These are phyloP conservation scores for Grammothele lineata DNA, from an alignment of 768 basidiomycete genomes.

Conservation along the genomic window DNA sequence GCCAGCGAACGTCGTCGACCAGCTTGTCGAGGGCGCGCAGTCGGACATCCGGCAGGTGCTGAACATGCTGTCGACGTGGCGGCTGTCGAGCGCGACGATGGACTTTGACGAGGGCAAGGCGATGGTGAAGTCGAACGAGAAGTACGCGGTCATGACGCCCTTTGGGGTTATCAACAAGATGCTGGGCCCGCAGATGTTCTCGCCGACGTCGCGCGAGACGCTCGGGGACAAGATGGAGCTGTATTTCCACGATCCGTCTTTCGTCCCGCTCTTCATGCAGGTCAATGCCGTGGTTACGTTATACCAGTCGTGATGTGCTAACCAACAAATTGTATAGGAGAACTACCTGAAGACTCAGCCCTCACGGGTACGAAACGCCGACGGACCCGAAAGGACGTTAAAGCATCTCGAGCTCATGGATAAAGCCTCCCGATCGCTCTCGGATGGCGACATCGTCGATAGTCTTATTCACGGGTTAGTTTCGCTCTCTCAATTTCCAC, in stretches of 20 bases:
- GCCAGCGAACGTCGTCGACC: conserved; percentile 88
- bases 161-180: conserved; percentile 90
- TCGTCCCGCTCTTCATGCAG: conserved; percentile 94
- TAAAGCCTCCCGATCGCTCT: conserved; percentile 86
- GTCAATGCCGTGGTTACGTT: conserved; percentile 36
- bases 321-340: conserved; percentile 65
- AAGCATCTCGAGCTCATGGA: conserved; percentile 81
- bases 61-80: conserved; percentile 99
- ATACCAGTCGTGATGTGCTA: neutral
- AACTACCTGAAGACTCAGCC: conserved; percentile 91
- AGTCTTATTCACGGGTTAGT: conserved; percentile 86
- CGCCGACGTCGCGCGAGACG: conserved; percentile 72
- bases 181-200: conserved; percentile 89
- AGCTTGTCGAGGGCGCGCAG: conserved; percentile 82
- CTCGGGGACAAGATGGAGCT: conserved; percentile 91
- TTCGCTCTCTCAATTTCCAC: no score
- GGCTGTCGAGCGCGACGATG: conserved; percentile 75
- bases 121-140: conserved; percentile 91
- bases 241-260: conserved; percentile 95
- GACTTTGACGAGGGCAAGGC: conserved; percentile 87
- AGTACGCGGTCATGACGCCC: conserved; percentile 85
- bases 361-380: conserved; percentile 47
- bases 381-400: conserved; percentile 60
- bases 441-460: conserved; percentile 93
- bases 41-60: conserved; percentile 97